Base-by-base conservation (phyloP, 2,329 filamentous ascomycete genomes). In the Aspergillus aculeatus region DNA sequence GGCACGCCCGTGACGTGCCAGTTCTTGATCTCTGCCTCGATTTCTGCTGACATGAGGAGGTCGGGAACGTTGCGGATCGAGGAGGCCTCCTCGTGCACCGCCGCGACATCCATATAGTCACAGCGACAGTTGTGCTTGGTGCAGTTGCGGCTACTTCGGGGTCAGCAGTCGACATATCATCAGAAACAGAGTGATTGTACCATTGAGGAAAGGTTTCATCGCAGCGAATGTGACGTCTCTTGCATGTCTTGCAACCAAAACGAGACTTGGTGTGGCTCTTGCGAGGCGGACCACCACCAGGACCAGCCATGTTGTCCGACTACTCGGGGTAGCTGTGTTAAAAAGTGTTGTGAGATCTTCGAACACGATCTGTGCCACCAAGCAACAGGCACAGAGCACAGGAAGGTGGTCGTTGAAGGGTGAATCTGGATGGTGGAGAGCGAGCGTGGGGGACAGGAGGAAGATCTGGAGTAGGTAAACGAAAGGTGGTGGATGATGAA, bases 61-160 rank as follows among this genome's bases (percentile, higher is more conserved):
- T 86, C 82, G 21, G 84, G 81, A 62, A 82, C 79, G 63, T 83
- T 81, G 50, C 82, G 80, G 63, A 81, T 78, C 60, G 76, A 77
- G 55, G 79, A 74, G 58, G 78, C 80, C 64, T 83, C 83, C 65
- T 84, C 83, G 51, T 70, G 78, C 62, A 88, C 83, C 50, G 86
- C 82, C 52, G 90, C 86, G 72, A 88, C 87, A 74, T 98, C 93
- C 83, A 96, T 96, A 81, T 98, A 99, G 69, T 96, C 95, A 79
- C 95, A 99, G 71, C 93, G 90, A 70, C 96, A 95, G 81, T 97
- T 96, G 80, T 99, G 95, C 80, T 98, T 99, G 63, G 94, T 97
- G 80, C 95, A 99, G 79, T 99, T 99, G 72, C 92, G 92, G 81
- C 93, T 96, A 71, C 50, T 50, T 26, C 61, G 26, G 47, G 24